A percentile compares a stretch with the other conserved stretches of the same genome.
Conservation (phyloP, 768 basidiomycete species). For the Ramaria rubella region DNA sequence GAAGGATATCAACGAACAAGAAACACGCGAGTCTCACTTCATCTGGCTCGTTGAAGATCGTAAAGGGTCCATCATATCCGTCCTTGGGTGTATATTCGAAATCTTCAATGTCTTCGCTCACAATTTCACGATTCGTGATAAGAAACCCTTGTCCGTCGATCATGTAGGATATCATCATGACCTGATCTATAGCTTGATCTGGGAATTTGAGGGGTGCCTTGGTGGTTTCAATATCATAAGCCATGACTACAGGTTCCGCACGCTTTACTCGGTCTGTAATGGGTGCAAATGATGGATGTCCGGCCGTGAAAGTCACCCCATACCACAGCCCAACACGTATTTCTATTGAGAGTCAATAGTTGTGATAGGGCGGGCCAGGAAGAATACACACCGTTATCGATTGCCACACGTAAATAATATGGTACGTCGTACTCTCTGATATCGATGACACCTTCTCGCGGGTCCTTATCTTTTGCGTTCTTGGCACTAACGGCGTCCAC, state of each 20-base stretch:
- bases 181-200: slow-evolving; percentile 90
- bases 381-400: slow-evolving; percentile 62
- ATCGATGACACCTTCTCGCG: slow-evolving; percentile 90
- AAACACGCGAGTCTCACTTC: slow-evolving; percentile 48
- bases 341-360: slow-evolving; percentile 32
- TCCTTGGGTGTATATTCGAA: slow-evolving; percentile 99
- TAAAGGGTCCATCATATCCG: slow-evolving; percentile 95
- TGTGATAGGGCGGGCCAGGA: not conserved
- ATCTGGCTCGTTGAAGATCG: slow-evolving; percentile 87
- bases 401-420: slow-evolving; percentile 97
- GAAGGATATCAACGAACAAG: not conserved
- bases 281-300: slow-evolving; percentile 64
- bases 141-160: slow-evolving; percentile 95
- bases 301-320: slow-evolving; percentile 72
- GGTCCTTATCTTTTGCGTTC: slow-evolving; percentile 55
- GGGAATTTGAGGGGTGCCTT: slow-evolving; percentile 99
- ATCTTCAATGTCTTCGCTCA: slow-evolving; percentile 94
- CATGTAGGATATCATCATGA: slow-evolving; percentile 99
- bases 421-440: slow-evolving; percentile 95
- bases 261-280: slow-evolving; percentile 88
- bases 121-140: slow-evolving; percentile 96
- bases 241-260: slow-evolving; percentile 98
- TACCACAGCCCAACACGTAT: slow-evolving; percentile 99
- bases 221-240: slow-evolving; percentile 97
- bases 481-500: slow-evolving; percentile 29